These are phyloP conservation scores for Malbranchea cinnamomea DNA, from an alignment of 2,329 filamentous ascomycete species.

Conservation along the genomic window DNA sequence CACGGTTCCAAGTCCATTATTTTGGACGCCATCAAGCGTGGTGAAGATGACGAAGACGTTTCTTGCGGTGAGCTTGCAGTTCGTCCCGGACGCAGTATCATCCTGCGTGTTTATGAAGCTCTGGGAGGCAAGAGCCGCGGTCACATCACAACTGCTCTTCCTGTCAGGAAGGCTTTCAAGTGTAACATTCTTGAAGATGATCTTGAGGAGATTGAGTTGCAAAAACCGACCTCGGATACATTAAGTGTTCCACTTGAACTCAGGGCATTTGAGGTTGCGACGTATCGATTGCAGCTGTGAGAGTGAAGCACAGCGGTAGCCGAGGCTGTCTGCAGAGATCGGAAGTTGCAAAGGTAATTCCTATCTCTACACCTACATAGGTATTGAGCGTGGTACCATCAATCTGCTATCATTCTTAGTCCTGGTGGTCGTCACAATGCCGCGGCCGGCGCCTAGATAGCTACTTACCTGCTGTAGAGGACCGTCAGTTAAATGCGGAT, in stretches of 20 bases:
- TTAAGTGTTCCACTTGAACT: constrained; percentile 47
- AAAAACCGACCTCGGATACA: constrained; percentile 17
- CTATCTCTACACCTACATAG: no score
- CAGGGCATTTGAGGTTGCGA: constrained; percentile 73
- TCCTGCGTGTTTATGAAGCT: constrained; percentile 76
- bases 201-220: constrained; percentile 47
- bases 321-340: no score
- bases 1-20: constrained; percentile 53
- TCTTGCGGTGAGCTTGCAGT: constrained; percentile 43
- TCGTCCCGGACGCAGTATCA: constrained; percentile 61
- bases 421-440: no score
- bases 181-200: constrained; percentile 85
- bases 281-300: constrained; percentile 50
- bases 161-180: constrained; percentile 65
- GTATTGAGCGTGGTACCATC: no score
- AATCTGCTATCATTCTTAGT: no score
- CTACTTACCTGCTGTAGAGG: no score
- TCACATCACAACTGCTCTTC: constrained; percentile 50
- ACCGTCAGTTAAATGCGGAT: no score
- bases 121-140: constrained; percentile 68
- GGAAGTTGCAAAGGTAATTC: no score
- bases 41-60: constrained; percentile 68
- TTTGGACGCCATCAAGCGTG: constrained; percentile 82
- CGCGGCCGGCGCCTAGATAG: no score
- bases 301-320: constrained; percentile 2